These are phyloP conservation scores for Arthrinium phaeospermum DNA, from an alignment of 2,329 filamentous ascomycete genomes.

Conservation along the genomic window DNA sequence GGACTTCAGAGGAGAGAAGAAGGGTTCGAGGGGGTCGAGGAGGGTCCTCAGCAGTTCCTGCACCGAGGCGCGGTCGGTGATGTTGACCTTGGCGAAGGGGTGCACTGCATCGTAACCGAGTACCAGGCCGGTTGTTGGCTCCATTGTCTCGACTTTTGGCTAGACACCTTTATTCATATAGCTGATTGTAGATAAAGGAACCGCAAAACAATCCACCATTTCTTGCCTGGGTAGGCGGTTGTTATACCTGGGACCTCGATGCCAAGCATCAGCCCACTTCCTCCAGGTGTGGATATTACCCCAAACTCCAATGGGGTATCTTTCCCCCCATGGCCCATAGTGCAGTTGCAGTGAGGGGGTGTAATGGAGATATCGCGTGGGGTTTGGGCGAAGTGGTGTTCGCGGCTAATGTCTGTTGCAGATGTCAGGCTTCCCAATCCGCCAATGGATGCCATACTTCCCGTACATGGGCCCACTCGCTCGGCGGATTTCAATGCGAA, in stretches of 20 bases:
- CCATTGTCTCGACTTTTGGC: constrained; percentile 28
- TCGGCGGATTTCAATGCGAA: constrained; percentile 18
- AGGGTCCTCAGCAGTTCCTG: constrained; percentile 66
- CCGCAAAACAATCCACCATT: neutral
- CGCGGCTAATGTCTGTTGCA: constrained; percentile 15
- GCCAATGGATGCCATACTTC: neutral
- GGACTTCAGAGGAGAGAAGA: constrained; percentile 71
- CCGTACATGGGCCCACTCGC: neutral
- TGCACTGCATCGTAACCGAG: constrained; percentile 60
- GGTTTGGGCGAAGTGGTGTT: neutral
- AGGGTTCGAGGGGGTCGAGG: constrained; percentile 72
- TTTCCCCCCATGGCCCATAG: neutral
- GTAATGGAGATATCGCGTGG: neutral
- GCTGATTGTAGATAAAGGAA: neutral
- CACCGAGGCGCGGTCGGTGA: constrained; percentile 60
- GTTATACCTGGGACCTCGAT: neutral
- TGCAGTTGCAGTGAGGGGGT: constrained; percentile 1
- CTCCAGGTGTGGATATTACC: neutral
- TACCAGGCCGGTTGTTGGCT: constrained; percentile 42
- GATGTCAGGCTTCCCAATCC: neutral
- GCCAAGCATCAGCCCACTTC: constrained; percentile 15
- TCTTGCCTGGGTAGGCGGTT: neutral
- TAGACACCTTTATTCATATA: neutral
- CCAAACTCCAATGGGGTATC: constrained; percentile 1
- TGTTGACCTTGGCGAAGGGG: constrained; percentile 58